Conservation (phyloP, 2,329 filamentous ascomycete genomes). For the Sarocladiaceae sp. region DNA sequence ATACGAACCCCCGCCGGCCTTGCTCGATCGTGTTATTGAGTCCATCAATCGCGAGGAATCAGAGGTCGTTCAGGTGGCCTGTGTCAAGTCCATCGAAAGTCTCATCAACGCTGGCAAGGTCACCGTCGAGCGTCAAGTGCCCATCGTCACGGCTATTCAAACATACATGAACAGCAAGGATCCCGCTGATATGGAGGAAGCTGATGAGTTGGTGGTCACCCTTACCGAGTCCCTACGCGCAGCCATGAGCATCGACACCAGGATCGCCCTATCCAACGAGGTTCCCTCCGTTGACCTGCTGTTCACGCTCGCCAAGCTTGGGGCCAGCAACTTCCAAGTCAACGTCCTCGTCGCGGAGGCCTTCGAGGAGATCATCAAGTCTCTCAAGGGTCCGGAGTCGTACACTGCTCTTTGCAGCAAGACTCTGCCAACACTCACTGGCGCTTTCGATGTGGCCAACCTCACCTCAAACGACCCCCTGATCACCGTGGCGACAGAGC, state of each 20-base stretch:
- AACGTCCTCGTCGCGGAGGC: conserved; percentile 82
- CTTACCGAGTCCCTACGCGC: conserved; percentile 80
- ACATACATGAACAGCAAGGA: conserved; percentile 77
- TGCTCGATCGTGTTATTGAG: conserved; percentile 68
- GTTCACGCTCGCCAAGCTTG: conserved; percentile 83
- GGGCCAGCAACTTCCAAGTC: conserved; percentile 85
- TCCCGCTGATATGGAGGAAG: conserved; percentile 74
- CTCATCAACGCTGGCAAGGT: conserved; percentile 50
- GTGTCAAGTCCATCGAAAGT: conserved; percentile 76
- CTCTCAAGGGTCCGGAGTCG: conserved; percentile 58
- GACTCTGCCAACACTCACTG: conserved; percentile 79
- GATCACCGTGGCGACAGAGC: conserved; percentile 77
- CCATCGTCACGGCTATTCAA: conserved; percentile 56
- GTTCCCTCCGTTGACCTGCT: conserved; percentile 74
- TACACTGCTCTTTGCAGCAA: conserved; percentile 78
- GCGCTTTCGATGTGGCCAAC: conserved; percentile 81
- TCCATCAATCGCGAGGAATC: conserved; percentile 70
- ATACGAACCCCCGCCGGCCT: conserved; percentile 54
- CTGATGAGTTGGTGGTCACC: conserved; percentile 86
- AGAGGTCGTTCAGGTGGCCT: conserved; percentile 87
- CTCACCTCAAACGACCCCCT: conserved; percentile 80
- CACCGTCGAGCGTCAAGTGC: conserved; percentile 49
- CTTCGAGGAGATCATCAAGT: conserved; percentile 78
- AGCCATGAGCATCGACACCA: conserved; percentile 72
- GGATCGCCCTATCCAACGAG: conserved; percentile 64